Evolutionary conservation across 139 green algal genomes (phyloP).

Genomic region (Diplosphaera chodatii): DNA sequence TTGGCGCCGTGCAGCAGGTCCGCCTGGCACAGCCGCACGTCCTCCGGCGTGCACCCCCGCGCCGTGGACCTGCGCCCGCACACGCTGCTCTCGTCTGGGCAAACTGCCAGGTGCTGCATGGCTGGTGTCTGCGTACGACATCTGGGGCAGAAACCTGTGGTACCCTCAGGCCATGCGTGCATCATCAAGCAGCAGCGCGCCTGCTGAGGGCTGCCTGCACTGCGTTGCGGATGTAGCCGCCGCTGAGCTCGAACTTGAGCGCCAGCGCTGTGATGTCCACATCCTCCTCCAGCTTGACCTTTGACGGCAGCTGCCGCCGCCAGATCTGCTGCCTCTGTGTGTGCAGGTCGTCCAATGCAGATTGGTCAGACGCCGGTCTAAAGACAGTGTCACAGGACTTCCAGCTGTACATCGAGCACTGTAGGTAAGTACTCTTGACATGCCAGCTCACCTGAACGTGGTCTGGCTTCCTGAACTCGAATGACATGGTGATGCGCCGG

Average conservation of each 20-base stretch:
- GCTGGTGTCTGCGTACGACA: too few relatives aligned
- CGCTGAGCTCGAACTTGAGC: conserved; percentile 15
- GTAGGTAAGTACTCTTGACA: too few relatives aligned
- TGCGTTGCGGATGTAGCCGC: conserved; percentile 17
- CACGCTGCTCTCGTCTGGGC: too few relatives aligned
- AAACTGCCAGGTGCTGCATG: too few relatives aligned
- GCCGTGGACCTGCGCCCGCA: conserved; percentile 7
- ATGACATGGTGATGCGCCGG: conserved; percentile 15
- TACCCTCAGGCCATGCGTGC: too few relatives aligned
- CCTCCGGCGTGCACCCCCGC: conserved; percentile 1
- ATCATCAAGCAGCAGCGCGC: neutral
- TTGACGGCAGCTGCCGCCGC: conserved; percentile 6
- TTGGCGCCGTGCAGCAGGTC: conserved; percentile 17
- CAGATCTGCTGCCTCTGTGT: conserved; percentile 2
- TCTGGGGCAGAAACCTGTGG: too few relatives aligned
- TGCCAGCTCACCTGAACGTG: too few relatives aligned
- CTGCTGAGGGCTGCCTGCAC: conserved; percentile 13
- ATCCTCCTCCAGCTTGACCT: conserved; percentile 5
- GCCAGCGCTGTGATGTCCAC: conserved; percentile 13
- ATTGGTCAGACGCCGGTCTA: too few relatives aligned
- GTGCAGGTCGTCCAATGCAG: too few relatives aligned
- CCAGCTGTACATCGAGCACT: too few relatives aligned
- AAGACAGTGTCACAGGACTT: too few relatives aligned
- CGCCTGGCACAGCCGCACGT: neutral
- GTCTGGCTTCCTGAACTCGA: conserved; percentile 13